Evolutionary conservation across 148 eudicot genomes (phyloP).

Genomic region (Dysphania ambrosioides): DNA sequence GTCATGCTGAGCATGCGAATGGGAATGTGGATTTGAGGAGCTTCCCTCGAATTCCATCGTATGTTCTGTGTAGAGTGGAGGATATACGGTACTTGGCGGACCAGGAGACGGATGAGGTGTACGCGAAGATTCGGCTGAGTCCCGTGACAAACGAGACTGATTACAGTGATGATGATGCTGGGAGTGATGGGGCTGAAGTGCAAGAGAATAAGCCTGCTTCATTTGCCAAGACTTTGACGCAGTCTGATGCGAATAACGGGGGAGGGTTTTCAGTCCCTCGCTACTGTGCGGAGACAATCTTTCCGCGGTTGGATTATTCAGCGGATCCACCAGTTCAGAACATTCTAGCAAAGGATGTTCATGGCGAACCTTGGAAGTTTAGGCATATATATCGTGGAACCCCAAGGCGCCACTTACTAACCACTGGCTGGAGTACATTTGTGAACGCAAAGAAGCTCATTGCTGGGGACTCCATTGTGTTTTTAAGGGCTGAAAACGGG

Average conservation of each 20-base stretch:
- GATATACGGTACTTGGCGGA: conserved; percentile 73
- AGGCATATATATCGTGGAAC: conserved; percentile 91
- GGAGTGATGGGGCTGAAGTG: conserved; percentile 33
- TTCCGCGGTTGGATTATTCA: conserved; percentile 75
- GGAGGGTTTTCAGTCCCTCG: conserved; percentile 96
- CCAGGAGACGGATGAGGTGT: conserved; percentile 82
- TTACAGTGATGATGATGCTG: conserved; percentile 42
- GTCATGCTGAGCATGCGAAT: conserved; percentile 77
- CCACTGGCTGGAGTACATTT: conserved; percentile 96
- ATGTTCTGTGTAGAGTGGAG: conserved; percentile 54
- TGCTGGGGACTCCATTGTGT: conserved; percentile 93
- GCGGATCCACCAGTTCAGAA: conserved; percentile 93
- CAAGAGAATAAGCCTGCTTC: conserved; percentile 68
- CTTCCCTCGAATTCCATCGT: conserved; percentile 56
- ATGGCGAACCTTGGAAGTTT: conserved; percentile 87
- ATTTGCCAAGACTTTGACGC: conserved; percentile 90
- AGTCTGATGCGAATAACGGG: conserved; percentile 92
- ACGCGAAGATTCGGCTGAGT: conserved; percentile 51
- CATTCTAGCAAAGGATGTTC: conserved; percentile 87
- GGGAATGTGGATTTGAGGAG: conserved; percentile 58
- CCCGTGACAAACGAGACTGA: conserved; percentile 42
- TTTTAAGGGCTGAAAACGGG: conserved; percentile 78
- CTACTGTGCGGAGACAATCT: conserved; percentile 92
- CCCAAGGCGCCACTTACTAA: conserved; percentile 82
- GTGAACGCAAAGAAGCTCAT: conserved; percentile 90